Base-by-base conservation (phyloP, 495 filamentous ascomycete species). In the Tuber magnatum region DNA sequence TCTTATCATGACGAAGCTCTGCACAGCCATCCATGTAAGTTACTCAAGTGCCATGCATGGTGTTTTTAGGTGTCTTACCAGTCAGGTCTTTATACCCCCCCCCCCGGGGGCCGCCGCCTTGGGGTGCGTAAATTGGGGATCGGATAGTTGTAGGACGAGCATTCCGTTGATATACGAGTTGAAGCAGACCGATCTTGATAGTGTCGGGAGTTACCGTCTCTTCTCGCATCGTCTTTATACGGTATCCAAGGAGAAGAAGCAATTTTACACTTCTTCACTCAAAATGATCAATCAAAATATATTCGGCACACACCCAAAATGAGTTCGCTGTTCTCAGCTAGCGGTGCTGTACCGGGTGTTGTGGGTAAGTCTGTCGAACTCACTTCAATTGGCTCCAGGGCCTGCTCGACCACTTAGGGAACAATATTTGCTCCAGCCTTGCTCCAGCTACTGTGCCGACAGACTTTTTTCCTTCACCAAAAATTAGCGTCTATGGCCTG, bases 1-100 rank as follows among this genome's bases (percentile, higher is more conserved):
- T 3, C 0, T 28, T 56, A 56, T n/a, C 24, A 28, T 9, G 16
- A 28, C 9, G 14, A 56, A 28, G 51, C 24, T 56, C 14, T 56
- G n/a, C 9, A 28, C 51, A 56, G 51, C 51, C 51, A 56, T 56
- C 51, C 56, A 65, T 65, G 56, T 65, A 35, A 65, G 56, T 65
- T 65, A 35, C 12, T n/a, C n/a, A n/a, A n/a, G n/a, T n/a, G n/a
- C n/a, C 18, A 18, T 65, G 56, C 56, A 35, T 65, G 16, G 56
- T 65, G 56, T 35, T 65, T 65, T 12, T 65, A 35, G 14, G 14
- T 1, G 56, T 32, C n/a, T 61, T 61, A 16, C 51, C 51, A 61
- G n/a, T 61, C 51, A 61, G 32, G n/a, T 14, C 22, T 12, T 32
- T 6, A 32, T 28, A 9, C 22, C 51, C 51, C 51, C n/a, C 28